Evolutionary conservation across 768 basidiomycete species (phyloP).

Genomic region (Amanita fuliginea): DNA sequence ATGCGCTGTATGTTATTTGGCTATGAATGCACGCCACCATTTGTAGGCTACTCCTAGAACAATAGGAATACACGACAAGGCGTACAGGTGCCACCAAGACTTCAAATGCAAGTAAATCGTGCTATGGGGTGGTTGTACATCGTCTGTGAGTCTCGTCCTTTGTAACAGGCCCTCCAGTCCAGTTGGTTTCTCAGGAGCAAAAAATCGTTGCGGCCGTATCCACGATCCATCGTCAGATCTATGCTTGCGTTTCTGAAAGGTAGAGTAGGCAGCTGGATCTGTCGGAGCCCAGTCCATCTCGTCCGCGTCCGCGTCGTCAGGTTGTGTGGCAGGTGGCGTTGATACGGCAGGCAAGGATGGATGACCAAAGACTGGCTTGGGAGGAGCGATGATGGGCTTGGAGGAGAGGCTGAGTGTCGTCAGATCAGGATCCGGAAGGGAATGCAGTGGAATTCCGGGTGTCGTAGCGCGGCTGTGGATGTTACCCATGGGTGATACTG

Average conservation of each 20-base stretch:
- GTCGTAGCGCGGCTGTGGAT: slow-evolving; percentile 10
- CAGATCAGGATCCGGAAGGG: slow-evolving; percentile 40
- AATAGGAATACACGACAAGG: neutral
- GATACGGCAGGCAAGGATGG: slow-evolving; percentile 42
- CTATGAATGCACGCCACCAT: neutral
- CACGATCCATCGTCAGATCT: slow-evolving; percentile 31
- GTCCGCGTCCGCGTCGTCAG: slow-evolving; percentile 25
- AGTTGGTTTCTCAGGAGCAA: slow-evolving; percentile 68
- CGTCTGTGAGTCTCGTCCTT: slow-evolving; percentile 44
- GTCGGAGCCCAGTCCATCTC: slow-evolving; percentile 63
- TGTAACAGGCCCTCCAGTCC: slow-evolving; percentile 66
- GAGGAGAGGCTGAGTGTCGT: slow-evolving; percentile 54
- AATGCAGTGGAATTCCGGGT: slow-evolving; percentile 10
- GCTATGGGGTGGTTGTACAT: neutral
- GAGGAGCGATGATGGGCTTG: slow-evolving; percentile 39
- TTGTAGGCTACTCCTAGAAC: slow-evolving; percentile 1
- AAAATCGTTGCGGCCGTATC: slow-evolving; percentile 66
- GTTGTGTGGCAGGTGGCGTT: slow-evolving; percentile 12
- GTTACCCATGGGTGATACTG: slow-evolving; percentile 27
- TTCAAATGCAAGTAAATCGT: neutral
- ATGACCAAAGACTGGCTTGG: slow-evolving; percentile 56
- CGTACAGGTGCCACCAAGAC: neutral
- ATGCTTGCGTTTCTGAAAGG: slow-evolving; percentile 13
- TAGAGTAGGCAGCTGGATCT: slow-evolving; percentile 15
- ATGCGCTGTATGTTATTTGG: neutral